phyloP scores from a whole-genome alignment of 495 filamentous ascomycete species.

The Rhypophila decipiens region DNA sequence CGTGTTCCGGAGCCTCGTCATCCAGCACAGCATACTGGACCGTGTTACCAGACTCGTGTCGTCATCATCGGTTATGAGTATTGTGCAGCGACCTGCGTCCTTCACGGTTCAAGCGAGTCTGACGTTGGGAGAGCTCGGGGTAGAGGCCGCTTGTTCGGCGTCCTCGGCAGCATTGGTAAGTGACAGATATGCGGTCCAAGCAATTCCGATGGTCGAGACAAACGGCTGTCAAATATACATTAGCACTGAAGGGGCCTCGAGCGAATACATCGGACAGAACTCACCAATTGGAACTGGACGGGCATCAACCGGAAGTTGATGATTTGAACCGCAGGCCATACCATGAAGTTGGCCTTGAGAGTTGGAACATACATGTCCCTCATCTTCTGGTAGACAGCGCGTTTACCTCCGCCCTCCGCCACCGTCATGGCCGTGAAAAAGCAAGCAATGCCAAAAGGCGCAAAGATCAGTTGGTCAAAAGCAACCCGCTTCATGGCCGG shows the following conservation, averaged over 20 bases:
- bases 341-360: constrained; percentile 89
- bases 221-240: constrained; percentile 62
- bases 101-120: constrained; percentile 8
- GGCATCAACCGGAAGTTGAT: constrained; percentile 95
- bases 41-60: too few species aligned
- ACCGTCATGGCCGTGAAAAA: constrained; percentile 98
- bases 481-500: constrained; percentile 84
- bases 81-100: too few species aligned
- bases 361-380: constrained; percentile 89
- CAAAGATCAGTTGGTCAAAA: constrained; percentile 92
- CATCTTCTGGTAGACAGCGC: constrained; percentile 77
- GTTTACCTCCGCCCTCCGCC: constrained; percentile 83
- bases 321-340: constrained; percentile 96
- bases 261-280: constrained; percentile 27
- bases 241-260: background rate
- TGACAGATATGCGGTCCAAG: constrained; percentile 98
- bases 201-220: constrained; percentile 92
- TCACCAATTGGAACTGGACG: constrained; percentile 92
- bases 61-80: too few species aligned
- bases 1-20: too few species aligned
- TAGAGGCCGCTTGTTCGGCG: constrained; percentile 7
- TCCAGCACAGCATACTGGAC: too few species aligned
- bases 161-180: constrained; percentile 87
- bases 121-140: constrained; percentile 26
- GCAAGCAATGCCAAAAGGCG: constrained; percentile 77